These are phyloP conservation scores for Agaricus blazei DNA, from an alignment of 768 basidiomycete species.

Conservation along the genomic window DNA sequence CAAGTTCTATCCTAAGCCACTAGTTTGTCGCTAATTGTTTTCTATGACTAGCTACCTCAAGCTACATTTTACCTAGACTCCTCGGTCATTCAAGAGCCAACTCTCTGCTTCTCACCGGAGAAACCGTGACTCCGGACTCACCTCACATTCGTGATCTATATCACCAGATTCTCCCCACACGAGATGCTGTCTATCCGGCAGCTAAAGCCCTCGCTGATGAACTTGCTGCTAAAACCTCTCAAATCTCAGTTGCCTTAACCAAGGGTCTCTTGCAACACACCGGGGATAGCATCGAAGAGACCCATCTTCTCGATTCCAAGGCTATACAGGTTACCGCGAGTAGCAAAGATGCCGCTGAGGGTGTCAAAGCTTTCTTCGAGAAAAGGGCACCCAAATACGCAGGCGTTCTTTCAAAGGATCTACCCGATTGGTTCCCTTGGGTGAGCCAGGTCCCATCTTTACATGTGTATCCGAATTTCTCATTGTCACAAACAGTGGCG, in stretches of 20 bases:
- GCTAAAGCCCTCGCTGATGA: slow-evolving; percentile 49
- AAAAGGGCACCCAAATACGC: slow-evolving; percentile 38
- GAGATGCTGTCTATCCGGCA: slow-evolving; percentile 47
- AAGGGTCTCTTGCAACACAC: slow-evolving; percentile 50
- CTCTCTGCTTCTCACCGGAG: slow-evolving; percentile 46
- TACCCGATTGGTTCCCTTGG: slow-evolving; percentile 47
- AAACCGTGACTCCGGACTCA: slow-evolving; percentile 38
- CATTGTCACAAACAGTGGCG: slow-evolving; percentile 28
- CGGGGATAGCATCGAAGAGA: slow-evolving; percentile 45
- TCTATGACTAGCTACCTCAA: slow-evolving; percentile 18
- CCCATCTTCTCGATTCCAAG: slow-evolving; percentile 48
- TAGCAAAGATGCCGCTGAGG: slow-evolving; percentile 41
- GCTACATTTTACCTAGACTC: slow-evolving; percentile 50
- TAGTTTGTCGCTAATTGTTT: background rate
- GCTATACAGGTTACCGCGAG: slow-evolving; percentile 35
- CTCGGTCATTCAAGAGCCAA: slow-evolving; percentile 47
- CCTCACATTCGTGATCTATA: slow-evolving; percentile 40
- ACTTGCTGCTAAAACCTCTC: slow-evolving; percentile 45
- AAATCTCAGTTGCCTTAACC: slow-evolving; percentile 43
- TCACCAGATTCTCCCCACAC: slow-evolving; percentile 39
- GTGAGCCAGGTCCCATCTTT: slow-evolving; percentile 24
- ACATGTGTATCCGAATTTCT: background rate
- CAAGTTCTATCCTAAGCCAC: background rate
- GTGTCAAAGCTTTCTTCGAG: slow-evolving; percentile 44
- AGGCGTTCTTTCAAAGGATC: slow-evolving; percentile 36